Conservation (phyloP, 2,329 filamentous ascomycete genomes). For the Aspergillus unguis region DNA sequence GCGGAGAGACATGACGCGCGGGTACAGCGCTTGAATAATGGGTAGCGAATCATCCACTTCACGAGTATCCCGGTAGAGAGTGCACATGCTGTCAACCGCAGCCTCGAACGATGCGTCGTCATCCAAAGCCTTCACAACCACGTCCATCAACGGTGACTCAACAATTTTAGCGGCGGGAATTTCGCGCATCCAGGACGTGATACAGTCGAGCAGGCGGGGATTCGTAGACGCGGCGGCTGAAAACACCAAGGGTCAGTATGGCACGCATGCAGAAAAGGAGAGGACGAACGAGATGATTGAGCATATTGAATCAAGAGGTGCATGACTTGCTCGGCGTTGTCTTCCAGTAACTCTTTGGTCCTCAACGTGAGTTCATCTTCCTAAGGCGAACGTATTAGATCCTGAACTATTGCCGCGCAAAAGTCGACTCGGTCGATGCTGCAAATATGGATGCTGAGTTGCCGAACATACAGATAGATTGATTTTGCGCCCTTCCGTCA, state of each 20-base stretch:
- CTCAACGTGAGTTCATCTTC: conserved; percentile 89
- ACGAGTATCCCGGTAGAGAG: conserved; percentile 84
- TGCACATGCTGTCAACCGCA: conserved; percentile 87
- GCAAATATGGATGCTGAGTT: conserved; percentile 30
- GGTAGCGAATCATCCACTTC: conserved; percentile 88
- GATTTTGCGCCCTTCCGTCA: conserved; percentile 98
- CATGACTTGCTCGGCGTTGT: conserved; percentile 86
- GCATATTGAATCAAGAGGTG: conserved; percentile 84
- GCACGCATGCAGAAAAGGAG: neutral
- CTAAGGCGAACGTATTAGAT: conserved; percentile 59
- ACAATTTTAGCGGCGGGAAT: conserved; percentile 81
- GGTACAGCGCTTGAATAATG: conserved; percentile 78
- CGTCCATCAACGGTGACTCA: conserved; percentile 76
- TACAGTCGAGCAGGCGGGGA: conserved; percentile 87
- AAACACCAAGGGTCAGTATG: conserved; percentile 17
- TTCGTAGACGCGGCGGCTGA: conserved; percentile 71
- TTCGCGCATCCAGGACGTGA: conserved; percentile 94
- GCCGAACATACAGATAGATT: conserved; percentile 93
- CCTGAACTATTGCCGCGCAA: conserved; percentile 23
- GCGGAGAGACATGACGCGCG: conserved; percentile 70
- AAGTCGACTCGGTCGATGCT: conserved; percentile 37
- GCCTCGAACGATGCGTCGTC: conserved; percentile 77
- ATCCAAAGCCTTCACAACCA: conserved; percentile 74
- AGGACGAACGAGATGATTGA: conserved; percentile 72
- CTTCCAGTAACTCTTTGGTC: conserved; percentile 83